Evolutionary conservation across 257 asterid species (phyloP).

Genomic region (Jacaranda copaia): DNA sequence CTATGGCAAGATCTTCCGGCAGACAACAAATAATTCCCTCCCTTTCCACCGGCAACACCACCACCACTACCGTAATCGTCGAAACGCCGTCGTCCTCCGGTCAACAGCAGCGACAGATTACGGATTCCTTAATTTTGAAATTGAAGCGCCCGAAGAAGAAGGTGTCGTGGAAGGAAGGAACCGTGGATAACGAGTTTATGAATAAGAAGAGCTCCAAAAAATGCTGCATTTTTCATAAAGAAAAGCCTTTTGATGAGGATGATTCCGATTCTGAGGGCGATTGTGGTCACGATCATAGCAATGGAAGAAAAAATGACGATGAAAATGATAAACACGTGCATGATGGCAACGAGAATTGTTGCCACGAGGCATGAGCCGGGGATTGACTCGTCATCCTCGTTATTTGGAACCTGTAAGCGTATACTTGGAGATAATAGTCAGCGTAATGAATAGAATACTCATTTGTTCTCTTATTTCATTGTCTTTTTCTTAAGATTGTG

Average conservation of each 20-base stretch:
- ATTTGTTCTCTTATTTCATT: background rate
- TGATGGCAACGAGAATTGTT: slow-evolving; percentile 11
- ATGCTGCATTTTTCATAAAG: slow-evolving; percentile 74
- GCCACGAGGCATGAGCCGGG: background rate
- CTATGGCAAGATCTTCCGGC: slow-evolving; percentile 47
- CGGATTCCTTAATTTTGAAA: slow-evolving; percentile 51
- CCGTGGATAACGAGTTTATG: slow-evolving; percentile 75
- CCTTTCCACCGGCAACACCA: slow-evolving; percentile 21
- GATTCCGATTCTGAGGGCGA: slow-evolving; percentile 54
- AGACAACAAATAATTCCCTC: slow-evolving; percentile 33
- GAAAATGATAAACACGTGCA: background rate
- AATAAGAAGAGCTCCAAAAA: slow-evolving; percentile 71
- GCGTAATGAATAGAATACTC: background rate
- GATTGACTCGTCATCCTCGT: background rate
- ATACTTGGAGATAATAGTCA: background rate
- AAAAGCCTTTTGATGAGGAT: slow-evolving; percentile 74
- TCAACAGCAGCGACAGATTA: slow-evolving; percentile 42
- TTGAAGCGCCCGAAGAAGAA: slow-evolving; percentile 49
- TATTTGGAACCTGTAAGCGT: slow-evolving; percentile 5
- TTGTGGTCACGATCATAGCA: slow-evolving; percentile 34
- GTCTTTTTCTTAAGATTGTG: background rate
- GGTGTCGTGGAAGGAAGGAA: slow-evolving; percentile 59
- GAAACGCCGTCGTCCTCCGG: slow-evolving; percentile 42
- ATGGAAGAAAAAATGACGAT: background rate
- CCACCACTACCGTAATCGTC: slow-evolving; percentile 38